A percentile compares a stretch with the other conserved stretches of the same genome.
Conservation (phyloP, 192 early-diverging fungal species). For the Coemansia sp. region DNA sequence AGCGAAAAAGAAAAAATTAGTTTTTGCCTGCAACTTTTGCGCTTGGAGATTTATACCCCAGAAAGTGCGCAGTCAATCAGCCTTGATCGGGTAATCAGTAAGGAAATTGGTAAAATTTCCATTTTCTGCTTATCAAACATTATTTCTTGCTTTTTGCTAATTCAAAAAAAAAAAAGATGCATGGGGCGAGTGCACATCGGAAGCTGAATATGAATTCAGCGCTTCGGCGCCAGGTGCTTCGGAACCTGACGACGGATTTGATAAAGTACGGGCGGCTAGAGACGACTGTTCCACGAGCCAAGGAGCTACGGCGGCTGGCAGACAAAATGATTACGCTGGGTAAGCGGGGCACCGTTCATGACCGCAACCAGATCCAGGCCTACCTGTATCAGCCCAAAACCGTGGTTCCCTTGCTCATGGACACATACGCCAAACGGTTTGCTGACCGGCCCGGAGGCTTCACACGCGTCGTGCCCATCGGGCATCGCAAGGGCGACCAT, state of each 20-base stretch:
- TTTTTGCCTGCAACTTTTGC: background rate
- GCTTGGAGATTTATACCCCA: background rate
- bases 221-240: slow-evolving; percentile 73
- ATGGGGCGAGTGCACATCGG: slow-evolving; percentile 35
- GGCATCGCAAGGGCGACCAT: slow-evolving; percentile 75
- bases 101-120: background rate
- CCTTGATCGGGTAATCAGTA: background rate
- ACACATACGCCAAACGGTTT: slow-evolving; percentile 81
- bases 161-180: slow-evolving; percentile 15
- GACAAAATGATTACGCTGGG: slow-evolving; percentile 88
- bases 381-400: slow-evolving; percentile 65
- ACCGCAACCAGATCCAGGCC: slow-evolving; percentile 58
- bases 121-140: background rate
- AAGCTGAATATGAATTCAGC: slow-evolving; percentile 52
- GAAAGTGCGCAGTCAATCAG: background rate
- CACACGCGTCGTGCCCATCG: slow-evolving; percentile 80
- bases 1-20: background rate
- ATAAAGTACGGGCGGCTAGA: slow-evolving; percentile 86
- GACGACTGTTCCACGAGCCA: slow-evolving; percentile 92
- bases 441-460: slow-evolving; percentile 77
- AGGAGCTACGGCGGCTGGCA: slow-evolving; percentile 77
- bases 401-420: slow-evolving; percentile 78
- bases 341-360: slow-evolving; percentile 67
- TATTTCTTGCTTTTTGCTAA: background rate
- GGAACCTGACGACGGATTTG: slow-evolving; percentile 81